phyloP scores from a whole-genome alignment of 2,329 filamentous ascomycete genomes.

The Neonectria ditissima region DNA sequence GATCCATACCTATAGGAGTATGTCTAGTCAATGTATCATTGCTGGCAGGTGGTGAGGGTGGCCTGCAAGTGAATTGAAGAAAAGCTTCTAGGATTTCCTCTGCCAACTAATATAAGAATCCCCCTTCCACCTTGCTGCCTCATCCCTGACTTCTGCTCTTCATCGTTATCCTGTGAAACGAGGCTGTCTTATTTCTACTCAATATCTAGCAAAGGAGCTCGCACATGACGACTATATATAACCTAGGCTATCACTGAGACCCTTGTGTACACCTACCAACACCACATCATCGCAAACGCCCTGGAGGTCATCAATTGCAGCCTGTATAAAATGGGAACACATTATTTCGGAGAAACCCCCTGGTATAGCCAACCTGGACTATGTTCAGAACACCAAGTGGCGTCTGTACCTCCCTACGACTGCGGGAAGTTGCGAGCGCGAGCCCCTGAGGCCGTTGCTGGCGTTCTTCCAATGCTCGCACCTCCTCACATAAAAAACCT shows the following conservation, averaged over 20 bases:
- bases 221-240: background rate
- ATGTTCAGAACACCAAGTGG: background rate
- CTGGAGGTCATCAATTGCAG: background rate
- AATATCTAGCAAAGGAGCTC: no score
- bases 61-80: background rate
- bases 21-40: background rate
- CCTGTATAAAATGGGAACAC: background rate
- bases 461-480: constrained; percentile 11
- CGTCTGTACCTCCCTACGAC: background rate
- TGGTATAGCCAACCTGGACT: constrained; percentile 7
- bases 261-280: background rate
- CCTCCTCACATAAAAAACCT: background rate
- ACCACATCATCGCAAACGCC: background rate
- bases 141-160: background rate
- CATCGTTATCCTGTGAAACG: background rate
- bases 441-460: background rate
- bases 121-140: background rate
- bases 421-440: constrained; percentile 6
- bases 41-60: background rate
- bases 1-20: background rate
- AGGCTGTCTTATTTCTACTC: no score
- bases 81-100: background rate
- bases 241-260: background rate
- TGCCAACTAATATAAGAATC: background rate
- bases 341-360: no score